A percentile compares a stretch with the other conserved stretches of the same genome.
These are phyloP conservation scores for Paramyrothecium roridum DNA, from an alignment of 2,329 filamentous ascomycete genomes.

Conservation along the genomic window DNA sequence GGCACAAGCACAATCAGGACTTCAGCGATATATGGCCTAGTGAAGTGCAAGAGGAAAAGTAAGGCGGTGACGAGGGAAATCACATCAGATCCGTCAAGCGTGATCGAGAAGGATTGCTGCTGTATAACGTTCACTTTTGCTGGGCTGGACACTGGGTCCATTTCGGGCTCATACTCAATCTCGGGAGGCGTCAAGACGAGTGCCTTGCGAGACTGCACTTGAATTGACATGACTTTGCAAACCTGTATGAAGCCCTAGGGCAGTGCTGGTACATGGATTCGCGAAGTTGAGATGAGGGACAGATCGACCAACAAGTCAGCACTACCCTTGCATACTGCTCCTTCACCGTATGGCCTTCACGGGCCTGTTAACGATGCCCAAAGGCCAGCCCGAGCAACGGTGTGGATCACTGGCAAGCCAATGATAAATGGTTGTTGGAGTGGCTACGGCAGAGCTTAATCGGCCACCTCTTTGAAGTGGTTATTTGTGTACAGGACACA, in stretches of 20 bases:
- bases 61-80: constrained; percentile 41
- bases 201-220: neutral
- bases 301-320: neutral
- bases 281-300: neutral
- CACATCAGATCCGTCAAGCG: constrained; percentile 48
- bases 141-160: neutral
- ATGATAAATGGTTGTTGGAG: too few relatives aligned
- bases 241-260: too few relatives aligned
- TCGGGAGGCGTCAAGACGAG: constrained; percentile 14
- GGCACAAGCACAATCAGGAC: constrained; percentile 48
- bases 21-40: constrained; percentile 45
- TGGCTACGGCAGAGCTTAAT: too few relatives aligned
- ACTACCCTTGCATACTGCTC: neutral
- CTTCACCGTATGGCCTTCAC: neutral
- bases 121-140: constrained; percentile 23
- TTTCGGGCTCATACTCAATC: constrained; percentile 13
- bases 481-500: too few relatives aligned
- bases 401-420: too few relatives aligned
- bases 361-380: too few relatives aligned
- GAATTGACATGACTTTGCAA: neutral
- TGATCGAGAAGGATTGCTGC: constrained; percentile 50
- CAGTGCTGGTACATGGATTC: too few relatives aligned
- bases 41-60: constrained; percentile 48
- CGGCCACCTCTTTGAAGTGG: too few relatives aligned
- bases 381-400: too few relatives aligned